Evolutionary conservation across 129 eudicot species (phyloP).

Genomic region (Deinandra increscens): DNA sequence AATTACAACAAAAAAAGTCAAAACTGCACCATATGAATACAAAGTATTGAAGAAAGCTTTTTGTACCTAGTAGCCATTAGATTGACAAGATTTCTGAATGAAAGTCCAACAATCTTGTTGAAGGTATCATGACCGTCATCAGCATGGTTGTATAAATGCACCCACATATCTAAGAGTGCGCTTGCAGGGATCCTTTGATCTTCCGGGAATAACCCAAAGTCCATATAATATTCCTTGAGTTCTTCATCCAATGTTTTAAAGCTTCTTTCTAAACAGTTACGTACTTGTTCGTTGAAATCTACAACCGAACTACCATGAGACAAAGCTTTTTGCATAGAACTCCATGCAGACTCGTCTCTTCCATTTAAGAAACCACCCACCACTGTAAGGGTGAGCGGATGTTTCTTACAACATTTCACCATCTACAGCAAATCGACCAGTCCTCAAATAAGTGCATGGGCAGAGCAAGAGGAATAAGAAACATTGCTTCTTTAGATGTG

Average conservation of each 20-base stretch:
- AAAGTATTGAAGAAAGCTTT: neutral
- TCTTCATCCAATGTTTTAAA: slow-evolving; percentile 29
- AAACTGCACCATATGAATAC: neutral
- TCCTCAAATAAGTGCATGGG: neutral
- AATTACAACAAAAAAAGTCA: too few relatives aligned
- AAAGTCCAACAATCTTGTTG: slow-evolving; percentile 26
- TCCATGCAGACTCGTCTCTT: slow-evolving; percentile 32
- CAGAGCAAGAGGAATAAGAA: neutral
- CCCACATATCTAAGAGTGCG: slow-evolving; percentile 50
- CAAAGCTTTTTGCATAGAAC: slow-evolving; percentile 5
- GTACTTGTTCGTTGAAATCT: slow-evolving; percentile 26
- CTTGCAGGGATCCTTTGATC: slow-evolving; percentile 47
- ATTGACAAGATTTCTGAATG: slow-evolving; percentile 34
- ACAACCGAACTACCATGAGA: slow-evolving; percentile 29
- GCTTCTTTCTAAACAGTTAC: slow-evolving; percentile 33
- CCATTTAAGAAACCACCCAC: slow-evolving; percentile 41
- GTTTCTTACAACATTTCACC: slow-evolving; percentile 40
- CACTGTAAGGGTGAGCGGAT: slow-evolving; percentile 44
- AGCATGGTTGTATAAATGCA: slow-evolving; percentile 36
- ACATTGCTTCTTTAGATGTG: neutral
- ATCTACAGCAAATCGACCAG: slow-evolving; percentile 19
- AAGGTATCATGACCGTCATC: slow-evolving; percentile 28
- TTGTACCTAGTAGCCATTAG: slow-evolving; percentile 10
- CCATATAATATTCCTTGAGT: slow-evolving; percentile 35
- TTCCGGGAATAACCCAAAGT: slow-evolving; percentile 44